phyloP scores from a whole-genome alignment of 345 rosid species.

The Gossypium turneri region DNA sequence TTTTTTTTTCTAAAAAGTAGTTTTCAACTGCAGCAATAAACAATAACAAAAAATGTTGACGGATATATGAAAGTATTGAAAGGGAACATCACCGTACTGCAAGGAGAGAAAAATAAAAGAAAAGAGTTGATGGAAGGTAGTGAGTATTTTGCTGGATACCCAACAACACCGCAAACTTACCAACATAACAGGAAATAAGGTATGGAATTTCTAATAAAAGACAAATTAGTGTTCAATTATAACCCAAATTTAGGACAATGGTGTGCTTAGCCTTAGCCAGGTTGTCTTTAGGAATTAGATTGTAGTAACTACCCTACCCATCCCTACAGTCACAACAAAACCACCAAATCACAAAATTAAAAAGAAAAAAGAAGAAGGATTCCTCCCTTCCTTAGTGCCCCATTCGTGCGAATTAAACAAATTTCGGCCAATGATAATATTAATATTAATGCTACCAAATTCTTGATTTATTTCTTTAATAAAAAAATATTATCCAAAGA shows the following conservation, averaged over 20 bases:
- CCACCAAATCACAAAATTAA: background rate
- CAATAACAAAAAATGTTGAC: too few relatives aligned
- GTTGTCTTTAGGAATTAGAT: background rate
- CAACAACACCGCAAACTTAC: background rate
- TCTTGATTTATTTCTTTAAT: background rate
- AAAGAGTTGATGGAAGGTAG: background rate
- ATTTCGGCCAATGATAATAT: background rate
- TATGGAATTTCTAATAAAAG: background rate
- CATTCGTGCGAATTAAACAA: conserved; percentile 8
- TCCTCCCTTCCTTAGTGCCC: conserved; percentile 6
- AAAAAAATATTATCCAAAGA: conserved; percentile 6
- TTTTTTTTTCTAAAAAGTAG: too few relatives aligned
- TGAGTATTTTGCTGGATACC: conserved; percentile 5
- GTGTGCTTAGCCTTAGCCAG: background rate
- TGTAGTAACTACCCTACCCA: background rate
- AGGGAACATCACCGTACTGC: too few relatives aligned
- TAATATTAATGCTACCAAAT: background rate
- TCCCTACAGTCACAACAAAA: background rate
- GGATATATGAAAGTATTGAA: too few relatives aligned
- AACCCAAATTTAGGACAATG: background rate
- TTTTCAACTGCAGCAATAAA: too few relatives aligned
- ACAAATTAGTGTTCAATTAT: background rate
- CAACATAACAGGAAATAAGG: background rate
- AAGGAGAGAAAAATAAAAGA: too few relatives aligned
- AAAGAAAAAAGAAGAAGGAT: background rate